Base-by-base conservation (phyloP, 179 eudicot species). In the Beta corolliflora region DNA sequence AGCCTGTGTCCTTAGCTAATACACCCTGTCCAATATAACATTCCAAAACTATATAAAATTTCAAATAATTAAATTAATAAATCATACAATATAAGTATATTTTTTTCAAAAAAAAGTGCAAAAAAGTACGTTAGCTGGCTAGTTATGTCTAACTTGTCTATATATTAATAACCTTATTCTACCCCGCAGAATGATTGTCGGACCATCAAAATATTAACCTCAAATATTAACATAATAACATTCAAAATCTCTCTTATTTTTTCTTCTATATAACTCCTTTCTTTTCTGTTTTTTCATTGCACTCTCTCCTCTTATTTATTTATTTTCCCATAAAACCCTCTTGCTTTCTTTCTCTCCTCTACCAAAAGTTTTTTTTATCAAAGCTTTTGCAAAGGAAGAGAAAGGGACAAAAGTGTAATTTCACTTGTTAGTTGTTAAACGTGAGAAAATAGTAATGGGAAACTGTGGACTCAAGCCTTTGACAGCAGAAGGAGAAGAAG, bases 401-500 rank as follows among this genome's bases (percentile, higher is more conserved):
- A 61, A 78, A 80, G 52, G 78, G 71, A 41, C n/a, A 41, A 31
- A 71, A 46, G 25, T 21, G 76, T 55, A 56, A 79, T 2, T 56
- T 79, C 9, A 56, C 0, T 36, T 36, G 41, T 36, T 56, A 10
- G 16, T 46, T n/a, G 11, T 7, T 21, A 0, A 36, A 9, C 41
- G 41, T 36, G 4, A 36, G 10, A 58, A 18, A 36, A 36, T 61
- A 50, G 61, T n/a, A 64, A 84, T 86, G 88, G 88, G 88, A 59
- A 86, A 86, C 69, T 83, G 88, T 9, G 88, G 78, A 55, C 83
- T 81, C 84, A 86, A 86, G 82, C 88, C 88, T 13, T 66, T 76
- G 76, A 86, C 88, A 4, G 52, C 48, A 6, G 88, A 86, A 41
- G 88, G 78, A 45, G 86, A 79, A 36, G 11, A 84, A 60, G 2